Base-by-base conservation (phyloP, 768 basidiomycete genomes). In the Boletus barrowsii region DNA sequence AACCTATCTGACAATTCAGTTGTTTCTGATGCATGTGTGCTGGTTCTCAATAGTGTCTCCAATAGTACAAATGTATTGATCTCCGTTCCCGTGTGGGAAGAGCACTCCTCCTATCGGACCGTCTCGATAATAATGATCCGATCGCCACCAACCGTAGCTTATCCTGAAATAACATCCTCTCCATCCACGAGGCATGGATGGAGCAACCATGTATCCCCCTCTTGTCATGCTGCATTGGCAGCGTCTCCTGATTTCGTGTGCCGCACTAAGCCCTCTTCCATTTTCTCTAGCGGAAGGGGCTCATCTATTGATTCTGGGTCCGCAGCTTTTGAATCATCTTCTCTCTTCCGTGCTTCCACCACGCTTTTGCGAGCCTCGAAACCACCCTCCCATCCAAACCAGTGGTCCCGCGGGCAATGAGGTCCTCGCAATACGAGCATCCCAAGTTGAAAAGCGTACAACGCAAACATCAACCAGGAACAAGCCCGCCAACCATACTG, bases 391-490 rank as follows among this genome's bases (percentile, higher is more conserved):
- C 79, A 87, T 8, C 87, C 84, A 62, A 86, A 73, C 85, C 86
- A 87, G 39, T 78, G 72, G 41, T 68, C 54, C 35, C 69, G 53
- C 1, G 68, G 62, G 37, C 68, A 70, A 46, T 90, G 88, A 9
- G 90, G 90, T 0, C 90, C 90, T 26, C 90, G 79, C 26, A 81
- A 39, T 10, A 87, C 68, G 5, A 90, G 77, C 4, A 89, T 55
- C 26, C 79, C 46, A 1, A 91, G 61, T 57, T 82, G 79, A 59
- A 78, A 81, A 0, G 70, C 82, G 36, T 80, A 77, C 66, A 82
- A 79, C 0, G 77, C 88, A 51, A 91, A 65, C 41, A 79, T 79
- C 11, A 90, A 72, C 29, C 75, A 76, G 0, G 88, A 84, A 2
- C 79, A 80, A 0, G 87, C 76, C 35, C 82, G 76, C 88, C 88